A percentile compares a stretch with the other conserved stretches of the same genome.
These are phyloP conservation scores for Platanthera zijinensis DNA, from an alignment of 106 monocot genomes.

Conservation along the genomic window DNA sequence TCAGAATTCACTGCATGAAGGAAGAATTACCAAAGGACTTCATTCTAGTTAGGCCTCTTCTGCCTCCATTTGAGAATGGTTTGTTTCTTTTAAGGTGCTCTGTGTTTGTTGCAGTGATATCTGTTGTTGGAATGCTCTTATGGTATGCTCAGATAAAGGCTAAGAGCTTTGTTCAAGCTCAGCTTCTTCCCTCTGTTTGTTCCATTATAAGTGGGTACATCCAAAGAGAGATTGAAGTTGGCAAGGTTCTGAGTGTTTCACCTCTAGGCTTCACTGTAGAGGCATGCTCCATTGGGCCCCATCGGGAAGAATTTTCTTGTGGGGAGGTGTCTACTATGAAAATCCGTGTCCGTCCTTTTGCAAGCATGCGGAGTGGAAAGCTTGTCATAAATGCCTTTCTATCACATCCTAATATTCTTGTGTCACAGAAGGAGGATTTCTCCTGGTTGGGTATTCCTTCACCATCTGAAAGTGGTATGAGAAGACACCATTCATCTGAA, in stretches of 20 bases:
- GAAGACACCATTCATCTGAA: constrained; percentile 46
- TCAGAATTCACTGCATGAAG: constrained; percentile 36
- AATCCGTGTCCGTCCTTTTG: constrained; percentile 70
- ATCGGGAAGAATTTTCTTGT: constrained; percentile 86
- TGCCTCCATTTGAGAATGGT: constrained; percentile 73
- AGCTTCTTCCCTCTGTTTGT: constrained; percentile 72
- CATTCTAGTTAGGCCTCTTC: constrained; percentile 29
- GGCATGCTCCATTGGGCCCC: constrained; percentile 83
- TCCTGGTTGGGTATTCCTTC: constrained; percentile 92
- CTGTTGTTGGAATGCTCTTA: constrained; percentile 55
- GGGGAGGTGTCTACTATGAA: constrained; percentile 68
- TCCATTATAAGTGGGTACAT: constrained; percentile 70
- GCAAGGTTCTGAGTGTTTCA: constrained; percentile 71
- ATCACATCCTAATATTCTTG: constrained; percentile 56
- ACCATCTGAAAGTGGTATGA: constrained; percentile 35
- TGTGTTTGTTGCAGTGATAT: constrained; percentile 59
- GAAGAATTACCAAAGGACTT: constrained; percentile 35
- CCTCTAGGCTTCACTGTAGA: constrained; percentile 81
- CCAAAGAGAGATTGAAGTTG: constrained; percentile 75
- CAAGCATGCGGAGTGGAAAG: constrained; percentile 84
- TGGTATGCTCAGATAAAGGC: constrained; percentile 78
- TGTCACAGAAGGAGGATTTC: constrained; percentile 88
- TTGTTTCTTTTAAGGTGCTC: constrained; percentile 72
- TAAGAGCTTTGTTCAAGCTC: constrained; percentile 49
- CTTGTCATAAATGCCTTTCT: constrained; percentile 88